phyloP scores from a whole-genome alignment of 345 rosid genomes.

The Toxicodendron radicans region DNA sequence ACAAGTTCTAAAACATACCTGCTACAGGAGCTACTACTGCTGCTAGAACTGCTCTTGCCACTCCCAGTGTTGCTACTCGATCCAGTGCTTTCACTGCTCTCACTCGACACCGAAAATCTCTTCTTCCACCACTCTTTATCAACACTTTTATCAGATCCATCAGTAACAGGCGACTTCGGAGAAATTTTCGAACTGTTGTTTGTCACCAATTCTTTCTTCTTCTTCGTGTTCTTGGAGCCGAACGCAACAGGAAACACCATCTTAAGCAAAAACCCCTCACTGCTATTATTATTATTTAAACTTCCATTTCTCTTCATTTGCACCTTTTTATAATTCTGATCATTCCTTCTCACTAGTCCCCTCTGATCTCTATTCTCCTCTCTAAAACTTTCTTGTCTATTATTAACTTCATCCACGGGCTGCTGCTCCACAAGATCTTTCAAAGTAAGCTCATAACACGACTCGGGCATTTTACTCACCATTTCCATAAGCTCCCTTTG shows the following conservation, averaged over 20 bases:
- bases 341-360: conserved; percentile 13
- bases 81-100: conserved; percentile 44
- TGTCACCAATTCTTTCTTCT: conserved; percentile 16
- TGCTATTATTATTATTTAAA: conserved; percentile 22
- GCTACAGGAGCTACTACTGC: conserved; percentile 42
- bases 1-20: conserved; percentile 30
- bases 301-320: conserved; percentile 41
- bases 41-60: conserved; percentile 45
- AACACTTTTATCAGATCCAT: conserved; percentile 34
- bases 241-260: conserved; percentile 65
- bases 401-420: conserved; percentile 3
- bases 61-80: conserved; percentile 41
- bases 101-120: conserved; percentile 31
- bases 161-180: conserved; percentile 47
- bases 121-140: conserved; percentile 79
- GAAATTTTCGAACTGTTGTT: conserved; percentile 36
- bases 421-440: conserved; percentile 72
- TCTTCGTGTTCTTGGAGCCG: conserved; percentile 42
- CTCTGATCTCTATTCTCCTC: conserved; percentile 28
- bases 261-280: conserved; percentile 66
- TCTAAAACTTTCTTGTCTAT: conserved; percentile 24
- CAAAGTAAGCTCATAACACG: conserved; percentile 81
- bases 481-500: conserved; percentile 92
- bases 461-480: conserved; percentile 87
- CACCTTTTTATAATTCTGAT: conserved; percentile 15